A percentile compares a stretch with the other conserved stretches of the same genome.
Evolutionary conservation across 2,329 filamentous ascomycete species (phyloP).

Genomic region (Aspergillus sp.): DNA sequence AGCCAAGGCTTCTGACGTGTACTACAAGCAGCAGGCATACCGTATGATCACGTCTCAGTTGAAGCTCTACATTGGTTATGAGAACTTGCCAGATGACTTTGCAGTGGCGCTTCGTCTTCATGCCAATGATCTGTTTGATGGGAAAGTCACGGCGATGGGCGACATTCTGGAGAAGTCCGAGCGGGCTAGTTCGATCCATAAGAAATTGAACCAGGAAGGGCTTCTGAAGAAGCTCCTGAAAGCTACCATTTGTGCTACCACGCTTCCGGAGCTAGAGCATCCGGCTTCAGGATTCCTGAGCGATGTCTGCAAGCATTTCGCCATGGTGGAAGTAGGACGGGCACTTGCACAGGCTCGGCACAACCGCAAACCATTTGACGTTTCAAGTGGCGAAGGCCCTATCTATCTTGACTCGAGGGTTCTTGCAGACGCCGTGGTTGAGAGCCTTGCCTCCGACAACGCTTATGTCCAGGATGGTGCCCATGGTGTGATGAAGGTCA

Average conservation of each 20-base stretch:
- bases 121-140: constrained; percentile 71
- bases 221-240: constrained; percentile 81
- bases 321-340: constrained; percentile 78
- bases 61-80: constrained; percentile 81
- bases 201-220: constrained; percentile 76
- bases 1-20: constrained; percentile 59
- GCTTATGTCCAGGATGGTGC: constrained; percentile 72
- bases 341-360: constrained; percentile 76
- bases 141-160: constrained; percentile 63
- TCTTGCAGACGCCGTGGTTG: constrained; percentile 80
- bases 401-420: constrained; percentile 79
- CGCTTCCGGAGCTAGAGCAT: constrained; percentile 68
- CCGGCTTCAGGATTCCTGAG: constrained; percentile 67
- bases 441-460: constrained; percentile 81
- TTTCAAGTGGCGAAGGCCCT: constrained; percentile 75
- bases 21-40: constrained; percentile 90
- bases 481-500: constrained; percentile 65
- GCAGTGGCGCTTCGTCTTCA: constrained; percentile 76
- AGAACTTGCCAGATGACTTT: constrained; percentile 83
- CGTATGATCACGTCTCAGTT: constrained; percentile 79
- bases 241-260: constrained; percentile 76
- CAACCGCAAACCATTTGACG: constrained; percentile 69
- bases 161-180: constrained; percentile 65
- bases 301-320: constrained; percentile 81
- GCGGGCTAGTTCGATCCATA: constrained; percentile 71